Percentiles rank a stretch among this genome's conserved stretches.
Conservation (phyloP, 768 basidiomycete genomes). For the Hygrophoropsis aurantiaca region DNA sequence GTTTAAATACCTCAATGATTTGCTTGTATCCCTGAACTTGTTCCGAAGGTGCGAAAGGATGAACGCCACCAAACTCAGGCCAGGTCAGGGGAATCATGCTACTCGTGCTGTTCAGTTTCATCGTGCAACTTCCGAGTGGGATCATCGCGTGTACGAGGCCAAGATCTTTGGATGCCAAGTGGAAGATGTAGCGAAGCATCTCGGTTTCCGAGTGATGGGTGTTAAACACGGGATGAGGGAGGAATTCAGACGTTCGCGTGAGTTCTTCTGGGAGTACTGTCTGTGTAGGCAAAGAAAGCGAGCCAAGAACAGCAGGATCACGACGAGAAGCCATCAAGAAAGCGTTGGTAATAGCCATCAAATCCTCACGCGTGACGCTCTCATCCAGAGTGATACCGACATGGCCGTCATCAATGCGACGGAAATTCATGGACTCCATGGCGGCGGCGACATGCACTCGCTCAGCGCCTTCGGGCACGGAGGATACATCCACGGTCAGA, state of each 20-base stretch:
- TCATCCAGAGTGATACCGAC: conserved; percentile 95
- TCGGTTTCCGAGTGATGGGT: conserved; percentile 97
- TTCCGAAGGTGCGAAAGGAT: conserved; percentile 89
- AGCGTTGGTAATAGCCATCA: conserved; percentile 76
- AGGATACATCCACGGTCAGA: conserved; percentile 72
- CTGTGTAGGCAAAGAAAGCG: conserved; percentile 42
- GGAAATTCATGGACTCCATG: conserved; percentile 77
- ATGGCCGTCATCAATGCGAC: conserved; percentile 66
- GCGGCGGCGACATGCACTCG: conserved; percentile 69
- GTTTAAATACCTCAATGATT: conserved; percentile 64
- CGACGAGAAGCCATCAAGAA: conserved; percentile 69
- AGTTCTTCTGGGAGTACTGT: conserved; percentile 53
- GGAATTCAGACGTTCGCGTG: conserved; percentile 64
- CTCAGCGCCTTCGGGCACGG: conserved; percentile 52
- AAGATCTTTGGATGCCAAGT: conserved; percentile 92
- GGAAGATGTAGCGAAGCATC: conserved; percentile 95
- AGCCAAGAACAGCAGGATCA: conserved; percentile 43
- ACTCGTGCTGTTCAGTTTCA: conserved; percentile 98
- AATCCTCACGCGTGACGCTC: conserved; percentile 73
- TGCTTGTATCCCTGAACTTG: conserved; percentile 87
- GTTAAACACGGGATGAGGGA: conserved; percentile 92
- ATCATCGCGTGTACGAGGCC: conserved; percentile 97
- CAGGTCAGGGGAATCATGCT: conserved; percentile 97
- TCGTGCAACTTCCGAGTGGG: conserved; percentile 91
- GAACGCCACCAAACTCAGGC: conserved; percentile 87